Base-by-base conservation (phyloP, 306 rosid genomes). In the Lupinus albus region DNA sequence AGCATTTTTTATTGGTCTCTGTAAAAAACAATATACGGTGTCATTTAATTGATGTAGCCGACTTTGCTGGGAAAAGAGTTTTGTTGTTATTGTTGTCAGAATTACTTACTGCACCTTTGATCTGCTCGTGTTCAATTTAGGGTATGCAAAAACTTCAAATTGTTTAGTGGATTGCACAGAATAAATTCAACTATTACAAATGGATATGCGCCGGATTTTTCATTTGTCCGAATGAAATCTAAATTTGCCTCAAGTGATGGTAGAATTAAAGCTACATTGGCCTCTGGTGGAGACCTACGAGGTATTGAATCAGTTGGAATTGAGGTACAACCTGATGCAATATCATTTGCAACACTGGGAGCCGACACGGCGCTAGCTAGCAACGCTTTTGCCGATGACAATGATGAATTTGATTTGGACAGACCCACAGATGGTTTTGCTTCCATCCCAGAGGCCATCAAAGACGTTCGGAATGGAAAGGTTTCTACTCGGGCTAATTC, bases 401-500 rank as follows among this genome's bases (percentile, higher is more conserved):
- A 81, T 0, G 84, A 82, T 16, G 88, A 84, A 32, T 87, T 73
- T 78, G 87, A 91, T 66, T 75, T 82, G 48, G 97, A 88, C 77
- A 59, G 47, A 28, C 97, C 95, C 2, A 81, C 92, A 0, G 72
- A 66, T 64, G 97, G 97, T 28, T 91, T 91, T 80, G 84, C 97
- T 73, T 84, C 97, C 54, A 68, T 91, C 20, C 77, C 85, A 0
- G 95, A 88, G 64, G 97, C 97, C 69, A 76, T 91, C 17, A 84
- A 88, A 84, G 95, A 91, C 67, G 76, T 91, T 76, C 83, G 83
- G 18, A 83, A 78, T 21, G 97, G 97, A 73, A 91, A 91, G 95
- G 97, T 91, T n/a, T 62, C 45, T 55, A 51, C 8, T 64, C 46
- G 1, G 41, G 11, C 10, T 36, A 36, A 36, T 36, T 36, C 0